phyloP scores from a whole-genome alignment of 805 yeast species.

The Lipomyces orientalis region DNA sequence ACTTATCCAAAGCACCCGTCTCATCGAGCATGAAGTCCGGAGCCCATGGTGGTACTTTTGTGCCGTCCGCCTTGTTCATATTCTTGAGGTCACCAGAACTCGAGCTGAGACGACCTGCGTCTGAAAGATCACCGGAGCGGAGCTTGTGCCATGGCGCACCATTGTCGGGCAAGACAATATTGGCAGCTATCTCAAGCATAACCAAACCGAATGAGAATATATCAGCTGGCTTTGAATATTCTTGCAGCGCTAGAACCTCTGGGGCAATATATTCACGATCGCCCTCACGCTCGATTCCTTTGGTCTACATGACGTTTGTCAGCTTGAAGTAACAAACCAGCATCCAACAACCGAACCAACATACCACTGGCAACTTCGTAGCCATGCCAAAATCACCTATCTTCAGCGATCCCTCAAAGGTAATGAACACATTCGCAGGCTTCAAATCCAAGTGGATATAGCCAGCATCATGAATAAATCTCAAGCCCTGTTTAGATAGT shows the following conservation, averaged over 20 bases:
- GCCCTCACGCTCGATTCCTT: constrained; percentile 86
- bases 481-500: constrained; percentile 56
- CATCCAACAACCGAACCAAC: constrained; percentile 44
- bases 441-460: constrained; percentile 88
- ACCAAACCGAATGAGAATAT: constrained; percentile 92
- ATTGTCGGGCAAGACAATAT: constrained; percentile 91
- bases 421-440: constrained; percentile 92
- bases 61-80: constrained; percentile 25
- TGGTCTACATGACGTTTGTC: constrained; percentile 26
- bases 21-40: constrained; percentile 82
- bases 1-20: constrained; percentile 65
- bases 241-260: constrained; percentile 80
- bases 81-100: constrained; percentile 64
- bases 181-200: constrained; percentile 94
- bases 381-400: constrained; percentile 98
- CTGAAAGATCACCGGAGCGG: constrained; percentile 92
- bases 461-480: constrained; percentile 76
- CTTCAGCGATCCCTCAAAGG: constrained; percentile 92
- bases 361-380: constrained; percentile 66
- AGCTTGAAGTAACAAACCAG: constrained; percentile 2
- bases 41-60: constrained; percentile 72
- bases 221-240: constrained; percentile 91
- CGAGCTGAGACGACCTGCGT: constrained; percentile 56
- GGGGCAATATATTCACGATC: constrained; percentile 98
- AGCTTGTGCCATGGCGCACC: constrained; percentile 96